Conservation (phyloP, 2,329 filamentous ascomycete species). For the Orbilia javanica region DNA sequence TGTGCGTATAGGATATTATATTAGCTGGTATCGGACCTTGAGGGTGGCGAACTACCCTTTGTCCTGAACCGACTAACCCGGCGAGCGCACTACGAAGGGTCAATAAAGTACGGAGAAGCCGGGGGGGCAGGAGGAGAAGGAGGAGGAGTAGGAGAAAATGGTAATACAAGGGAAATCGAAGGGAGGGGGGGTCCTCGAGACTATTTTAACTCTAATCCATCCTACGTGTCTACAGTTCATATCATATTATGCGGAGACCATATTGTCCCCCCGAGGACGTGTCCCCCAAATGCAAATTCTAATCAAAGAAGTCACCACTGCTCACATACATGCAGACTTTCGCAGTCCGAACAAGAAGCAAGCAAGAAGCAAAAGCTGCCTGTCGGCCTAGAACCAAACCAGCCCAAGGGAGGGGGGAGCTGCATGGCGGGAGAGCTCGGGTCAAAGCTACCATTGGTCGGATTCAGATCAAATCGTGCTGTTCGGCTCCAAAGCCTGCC, state of each 20-base stretch:
- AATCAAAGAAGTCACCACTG: neutral
- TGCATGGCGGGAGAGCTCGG: constrained; percentile 10
- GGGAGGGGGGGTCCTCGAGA: neutral
- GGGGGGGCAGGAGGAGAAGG: neutral
- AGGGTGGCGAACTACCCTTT: neutral
- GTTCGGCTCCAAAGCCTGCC: constrained; percentile 6
- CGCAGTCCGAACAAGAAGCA: neutral
- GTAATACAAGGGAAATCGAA: neutral
- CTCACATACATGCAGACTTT: neutral
- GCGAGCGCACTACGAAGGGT: neutral
- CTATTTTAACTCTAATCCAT: neutral
- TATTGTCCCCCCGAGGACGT: constrained; percentile 16
- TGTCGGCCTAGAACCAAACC: constrained; percentile 16
- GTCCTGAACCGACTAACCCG: neutral
- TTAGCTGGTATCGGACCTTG: neutral
- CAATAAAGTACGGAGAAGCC: neutral
- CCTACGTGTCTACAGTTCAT: neutral
- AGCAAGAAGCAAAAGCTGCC: neutral
- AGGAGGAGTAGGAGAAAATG: neutral
- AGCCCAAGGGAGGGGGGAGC: neutral
- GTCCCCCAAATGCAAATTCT: neutral
- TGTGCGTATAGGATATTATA: neutral
- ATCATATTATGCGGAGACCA: neutral
- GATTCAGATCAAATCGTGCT: constrained; percentile 14
- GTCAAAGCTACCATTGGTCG: constrained; percentile 16